A percentile compares a stretch with the other conserved stretches of the same genome.
phyloP scores from a whole-genome alignment of 495 filamentous ascomycete species.

The Clohesyomyces aquaticus region DNA sequence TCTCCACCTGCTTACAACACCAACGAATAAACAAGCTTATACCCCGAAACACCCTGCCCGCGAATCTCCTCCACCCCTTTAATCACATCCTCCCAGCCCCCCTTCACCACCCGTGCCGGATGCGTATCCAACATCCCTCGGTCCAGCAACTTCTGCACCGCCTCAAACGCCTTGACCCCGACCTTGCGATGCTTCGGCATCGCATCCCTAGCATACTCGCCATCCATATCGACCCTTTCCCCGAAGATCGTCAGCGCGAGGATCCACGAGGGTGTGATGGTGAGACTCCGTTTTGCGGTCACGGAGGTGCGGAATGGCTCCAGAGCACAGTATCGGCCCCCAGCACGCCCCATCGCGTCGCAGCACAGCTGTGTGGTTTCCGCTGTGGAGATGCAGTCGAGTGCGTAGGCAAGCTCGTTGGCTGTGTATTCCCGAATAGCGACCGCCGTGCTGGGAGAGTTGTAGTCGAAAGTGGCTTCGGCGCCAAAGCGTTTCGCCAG shows the following conservation, averaged over 20 bases:
- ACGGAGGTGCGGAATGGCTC: constrained; percentile 9
- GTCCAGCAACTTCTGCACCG: background rate
- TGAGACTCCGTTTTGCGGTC: constrained; percentile 3
- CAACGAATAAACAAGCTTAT: too few relatives aligned
- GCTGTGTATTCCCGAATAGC: constrained; percentile 16
- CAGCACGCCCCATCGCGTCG: constrained; percentile 16
- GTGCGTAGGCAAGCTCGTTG: constrained; percentile 16
- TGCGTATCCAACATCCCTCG: background rate
- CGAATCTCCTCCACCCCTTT: background rate
- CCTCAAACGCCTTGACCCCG: background rate
- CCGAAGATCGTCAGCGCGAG: background rate
- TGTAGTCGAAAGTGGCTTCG: constrained; percentile 10
- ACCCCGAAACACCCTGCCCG: background rate
- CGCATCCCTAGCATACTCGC: background rate
- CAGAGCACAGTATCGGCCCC: constrained; percentile 20
- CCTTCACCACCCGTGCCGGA: background rate
- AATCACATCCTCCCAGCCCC: background rate
- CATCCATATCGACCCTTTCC: background rate
- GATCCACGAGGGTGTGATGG: background rate
- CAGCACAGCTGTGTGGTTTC: constrained; percentile 26
- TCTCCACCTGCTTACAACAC: too few relatives aligned
- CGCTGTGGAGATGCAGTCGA: constrained; percentile 30
- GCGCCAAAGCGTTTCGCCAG: constrained; percentile 5
- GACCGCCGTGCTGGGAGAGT: background rate
- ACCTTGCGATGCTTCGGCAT: background rate